Percentiles rank a stretch among this genome's conserved stretches.
Evolutionary conservation across 371 early-diverging fungal genomes (phyloP).

Genomic region (Mortierella sp.): DNA sequence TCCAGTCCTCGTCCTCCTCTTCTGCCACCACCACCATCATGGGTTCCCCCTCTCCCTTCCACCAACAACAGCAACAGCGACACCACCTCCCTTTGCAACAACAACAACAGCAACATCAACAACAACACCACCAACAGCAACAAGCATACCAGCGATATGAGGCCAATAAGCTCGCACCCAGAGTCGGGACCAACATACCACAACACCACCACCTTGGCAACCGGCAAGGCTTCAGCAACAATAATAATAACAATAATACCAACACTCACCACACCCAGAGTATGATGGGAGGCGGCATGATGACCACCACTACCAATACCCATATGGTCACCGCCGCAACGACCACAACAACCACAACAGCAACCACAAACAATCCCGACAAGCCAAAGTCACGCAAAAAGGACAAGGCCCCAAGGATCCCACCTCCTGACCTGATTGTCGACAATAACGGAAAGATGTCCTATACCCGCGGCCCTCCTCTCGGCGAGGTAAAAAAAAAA

Average conservation of each 20-base stretch:
- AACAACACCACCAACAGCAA: slow-evolving; percentile 7
- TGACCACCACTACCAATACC: slow-evolving; percentile 21
- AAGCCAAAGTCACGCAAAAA: slow-evolving; percentile 44
- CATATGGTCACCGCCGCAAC: slow-evolving; percentile 18
- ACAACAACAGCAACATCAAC: slow-evolving; percentile 12
- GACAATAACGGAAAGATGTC: slow-evolving; percentile 19
- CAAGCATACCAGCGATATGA: background rate
- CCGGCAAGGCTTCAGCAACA: background rate
- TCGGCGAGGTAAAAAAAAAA: slow-evolving; percentile 45
- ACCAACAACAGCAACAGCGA: slow-evolving; percentile 16
- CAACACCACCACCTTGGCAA: slow-evolving; percentile 4
- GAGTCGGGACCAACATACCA: slow-evolving; percentile 7
- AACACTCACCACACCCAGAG: slow-evolving; percentile 14
- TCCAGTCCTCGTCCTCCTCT: slow-evolving; percentile 3
- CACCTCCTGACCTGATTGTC: slow-evolving; percentile 39
- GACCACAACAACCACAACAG: slow-evolving; percentile 16
- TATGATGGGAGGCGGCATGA: slow-evolving; percentile 9
- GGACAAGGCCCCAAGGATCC: slow-evolving; percentile 42
- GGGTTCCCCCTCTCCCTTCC: slow-evolving; percentile 9
- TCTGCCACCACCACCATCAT: slow-evolving; percentile 14
- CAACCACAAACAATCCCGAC: slow-evolving; percentile 24
- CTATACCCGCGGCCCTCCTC: slow-evolving; percentile 38
- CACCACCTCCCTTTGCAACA: slow-evolving; percentile 16
- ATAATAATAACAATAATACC: slow-evolving; percentile 13
- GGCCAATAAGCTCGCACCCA: slow-evolving; percentile 1